Percentiles rank a stretch among this genome's conserved stretches.
phyloP scores from a whole-genome alignment of 345 rosid species.

The Citropsis articulata region DNA sequence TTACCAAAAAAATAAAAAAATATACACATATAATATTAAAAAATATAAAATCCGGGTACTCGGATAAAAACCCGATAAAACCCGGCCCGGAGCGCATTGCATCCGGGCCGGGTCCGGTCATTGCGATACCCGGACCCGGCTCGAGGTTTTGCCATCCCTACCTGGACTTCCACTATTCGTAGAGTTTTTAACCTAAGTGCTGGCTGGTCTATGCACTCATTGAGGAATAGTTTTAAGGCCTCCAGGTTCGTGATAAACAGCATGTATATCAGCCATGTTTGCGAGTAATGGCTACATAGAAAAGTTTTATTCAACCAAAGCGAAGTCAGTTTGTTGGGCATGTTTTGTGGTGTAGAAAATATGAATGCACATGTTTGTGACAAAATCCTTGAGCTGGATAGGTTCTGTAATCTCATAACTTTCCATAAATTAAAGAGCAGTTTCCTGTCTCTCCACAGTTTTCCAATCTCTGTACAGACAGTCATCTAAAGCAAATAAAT shows the following conservation, averaged over 20 bases:
- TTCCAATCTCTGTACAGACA: not conserved
- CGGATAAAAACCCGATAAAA: no score
- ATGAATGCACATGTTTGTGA: not conserved
- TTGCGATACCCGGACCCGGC: no score
- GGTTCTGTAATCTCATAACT: not conserved
- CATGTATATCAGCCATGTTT: conserved; percentile 96
- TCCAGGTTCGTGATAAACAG: conserved; percentile 94
- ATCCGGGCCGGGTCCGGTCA: no score
- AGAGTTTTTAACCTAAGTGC: conserved; percentile 86
- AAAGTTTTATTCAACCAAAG: conserved; percentile 19
- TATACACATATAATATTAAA: no score
- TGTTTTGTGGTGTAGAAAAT: not conserved
- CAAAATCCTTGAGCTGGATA: not conserved
- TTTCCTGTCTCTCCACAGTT: not conserved
- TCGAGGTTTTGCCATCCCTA: no score
- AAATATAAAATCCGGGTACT: no score
- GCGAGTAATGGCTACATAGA: conserved; percentile 78
- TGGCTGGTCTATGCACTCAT: conserved; percentile 94
- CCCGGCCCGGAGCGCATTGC: no score
- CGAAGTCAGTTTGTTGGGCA: conserved; percentile 8
- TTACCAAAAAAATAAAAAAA: no score
- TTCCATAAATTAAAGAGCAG: not conserved
- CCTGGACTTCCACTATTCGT: conserved; percentile 68
- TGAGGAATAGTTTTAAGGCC: conserved; percentile 79
- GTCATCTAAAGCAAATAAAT: not conserved